Base-by-base conservation (phyloP, 495 filamentous ascomycete species). In the Arthonia radiata region DNA sequence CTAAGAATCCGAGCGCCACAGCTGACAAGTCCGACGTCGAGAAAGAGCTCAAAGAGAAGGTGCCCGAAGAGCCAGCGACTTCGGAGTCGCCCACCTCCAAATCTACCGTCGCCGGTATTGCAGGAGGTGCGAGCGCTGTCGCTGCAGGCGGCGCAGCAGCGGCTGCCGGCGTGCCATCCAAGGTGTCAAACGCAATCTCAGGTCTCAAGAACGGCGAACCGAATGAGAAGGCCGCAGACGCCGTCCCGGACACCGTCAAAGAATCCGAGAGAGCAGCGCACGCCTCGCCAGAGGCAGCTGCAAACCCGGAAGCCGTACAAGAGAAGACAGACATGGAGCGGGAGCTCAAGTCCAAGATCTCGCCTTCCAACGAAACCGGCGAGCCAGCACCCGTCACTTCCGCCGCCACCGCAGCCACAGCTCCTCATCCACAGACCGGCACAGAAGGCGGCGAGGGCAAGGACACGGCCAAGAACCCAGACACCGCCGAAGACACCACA, bases 11-110 rank as follows among this genome's bases (percentile, higher is more conserved):
- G 10, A 57, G 58, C 23, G 65, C 64, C 3, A 73, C 86, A 5
- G 59, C 63, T 30, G 74, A 81, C 43, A 90, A 90, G 64, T 66
- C 63, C 43, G 67, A 59, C 11, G 53, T 77, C 17, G 79, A 83
- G 49, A 38, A 61, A 13, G 67, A 81, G 46, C 49, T 80, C 2
- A 49, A 67, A 26, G 49, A 58, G 30, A 58, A 61, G 28, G 53
- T 68, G 18, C 49, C 57, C 26, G 50, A 57, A 7, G 43, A 50
- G 18, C 40, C 53, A 1, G 48, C 53, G 13, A n/a, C n/a, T n/a
- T n/a, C n/a, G n/a, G n/a, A n/a, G n/a, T n/a, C n/a, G n/a, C n/a
- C n/a, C n/a, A n/a, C n/a, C n/a, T n/a, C n/a, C n/a, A n/a, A n/a
- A n/a, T n/a, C n/a, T n/a, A n/a, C n/a, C n/a, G n/a, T n/a, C n/a